Evolutionary conservation across 305 asterid genomes (phyloP).

Genomic region (Lippia alba): DNA sequence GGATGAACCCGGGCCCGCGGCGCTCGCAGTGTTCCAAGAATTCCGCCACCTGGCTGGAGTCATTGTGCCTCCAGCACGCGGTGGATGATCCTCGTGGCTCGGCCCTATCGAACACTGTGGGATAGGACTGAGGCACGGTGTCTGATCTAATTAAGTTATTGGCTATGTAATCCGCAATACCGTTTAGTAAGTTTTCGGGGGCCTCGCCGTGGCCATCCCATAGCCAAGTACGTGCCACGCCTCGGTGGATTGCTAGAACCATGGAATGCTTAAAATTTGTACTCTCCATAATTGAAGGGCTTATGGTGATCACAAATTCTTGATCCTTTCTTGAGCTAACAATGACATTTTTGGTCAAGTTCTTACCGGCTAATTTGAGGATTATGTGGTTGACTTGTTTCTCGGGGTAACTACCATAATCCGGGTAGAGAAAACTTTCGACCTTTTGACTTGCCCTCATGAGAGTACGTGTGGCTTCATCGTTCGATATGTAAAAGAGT

Average conservation of each 20-base stretch:
- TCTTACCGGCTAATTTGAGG: constrained; percentile 39
- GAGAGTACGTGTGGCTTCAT: constrained; percentile 52
- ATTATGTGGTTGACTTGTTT: constrained; percentile 47
- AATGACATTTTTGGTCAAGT: constrained; percentile 29
- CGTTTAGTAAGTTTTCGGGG: constrained; percentile 47
- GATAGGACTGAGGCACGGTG: not conserved
- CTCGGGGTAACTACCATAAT: constrained; percentile 20
- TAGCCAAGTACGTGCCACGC: constrained; percentile 58
- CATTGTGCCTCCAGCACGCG: constrained; percentile 45
- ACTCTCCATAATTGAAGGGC: constrained; percentile 48
- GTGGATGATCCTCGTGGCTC: constrained; percentile 4
- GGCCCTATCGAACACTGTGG: too few relatives aligned
- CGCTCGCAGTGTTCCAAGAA: constrained; percentile 50
- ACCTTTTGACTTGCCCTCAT: constrained; percentile 47
- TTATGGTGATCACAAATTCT: constrained; percentile 45
- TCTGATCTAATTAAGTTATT: constrained; percentile 2
- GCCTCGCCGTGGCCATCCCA: constrained; percentile 52
- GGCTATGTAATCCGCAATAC: constrained; percentile 57
- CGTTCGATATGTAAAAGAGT: constrained; percentile 65
- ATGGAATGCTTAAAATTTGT: constrained; percentile 37
- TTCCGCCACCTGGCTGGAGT: constrained; percentile 42
- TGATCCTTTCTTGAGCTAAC: constrained; percentile 30
- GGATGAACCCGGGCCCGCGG: constrained; percentile 55
- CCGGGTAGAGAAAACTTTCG: constrained; percentile 54
- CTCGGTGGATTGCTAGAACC: constrained; percentile 46